A percentile compares a stretch with the other conserved stretches of the same genome.
Conservation (phyloP, 176 grass and related monocot genomes). For the Musa acuminata region DNA sequence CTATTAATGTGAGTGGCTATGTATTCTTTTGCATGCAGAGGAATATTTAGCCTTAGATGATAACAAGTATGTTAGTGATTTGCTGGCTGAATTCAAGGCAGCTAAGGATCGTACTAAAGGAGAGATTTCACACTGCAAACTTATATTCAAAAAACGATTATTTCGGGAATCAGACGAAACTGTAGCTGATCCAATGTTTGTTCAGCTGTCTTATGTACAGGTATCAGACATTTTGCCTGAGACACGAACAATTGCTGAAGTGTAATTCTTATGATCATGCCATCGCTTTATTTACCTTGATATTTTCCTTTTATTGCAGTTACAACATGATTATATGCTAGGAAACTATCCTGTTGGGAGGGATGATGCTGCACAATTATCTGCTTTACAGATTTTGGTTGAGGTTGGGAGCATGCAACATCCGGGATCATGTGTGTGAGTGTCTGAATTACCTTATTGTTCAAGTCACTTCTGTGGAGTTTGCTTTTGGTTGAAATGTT, state of each 20-base stretch:
- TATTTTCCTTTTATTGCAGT: conserved; percentile 30
- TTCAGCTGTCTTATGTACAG: conserved; percentile 98
- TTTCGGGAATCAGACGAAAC: conserved; percentile 97
- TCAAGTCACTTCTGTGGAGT: conserved; percentile 9
- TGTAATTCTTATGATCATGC: not conserved
- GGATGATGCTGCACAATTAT: conserved; percentile 92
- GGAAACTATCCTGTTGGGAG: conserved; percentile 98
- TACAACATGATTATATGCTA: conserved; percentile 96
- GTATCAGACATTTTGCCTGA: conserved; percentile 18
- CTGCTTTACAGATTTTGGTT: conserved; percentile 83
- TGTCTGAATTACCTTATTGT: conserved; percentile 24
- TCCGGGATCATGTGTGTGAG: conserved; percentile 81
- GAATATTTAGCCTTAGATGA: conserved; percentile 92
- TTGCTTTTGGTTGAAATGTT: conserved; percentile 13
- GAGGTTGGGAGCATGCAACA: conserved; percentile 89
- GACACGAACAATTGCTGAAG: not conserved
- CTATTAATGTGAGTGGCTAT: not conserved
- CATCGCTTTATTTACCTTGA: not conserved
- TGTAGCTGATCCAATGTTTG: conserved; percentile 91
- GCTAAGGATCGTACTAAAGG: conserved; percentile 95
- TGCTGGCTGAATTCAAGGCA: conserved; percentile 93
- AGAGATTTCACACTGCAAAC: conserved; percentile 95
- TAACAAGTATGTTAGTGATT: conserved; percentile 96
- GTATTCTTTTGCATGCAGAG: conserved; percentile 43
- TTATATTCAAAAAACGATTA: conserved; percentile 96